Base-by-base conservation (phyloP, 2,329 filamentous ascomycete species). In the Hypoxylon sp. region DNA sequence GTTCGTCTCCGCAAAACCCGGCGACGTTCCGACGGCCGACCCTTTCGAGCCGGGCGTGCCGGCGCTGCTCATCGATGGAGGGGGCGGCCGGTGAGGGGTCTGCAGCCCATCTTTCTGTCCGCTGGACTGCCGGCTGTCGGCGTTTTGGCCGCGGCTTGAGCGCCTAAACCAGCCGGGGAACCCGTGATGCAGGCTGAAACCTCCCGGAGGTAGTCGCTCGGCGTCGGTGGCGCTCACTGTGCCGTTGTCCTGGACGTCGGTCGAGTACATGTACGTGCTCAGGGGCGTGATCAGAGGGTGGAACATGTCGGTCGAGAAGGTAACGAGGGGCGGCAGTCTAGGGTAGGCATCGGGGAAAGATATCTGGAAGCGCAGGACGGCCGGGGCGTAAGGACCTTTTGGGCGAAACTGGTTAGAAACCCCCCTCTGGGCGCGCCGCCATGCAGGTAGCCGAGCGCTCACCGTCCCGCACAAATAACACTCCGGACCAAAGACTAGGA, bases 211-310 rank as follows among this genome's bases (percentile, higher is more conserved):
- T 48, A 97, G 78, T 11, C 90, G 82, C 71, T 96, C 91, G 27
- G 91, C 88, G 67, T 97, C 92, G 1, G 87, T 89, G 7, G 92
- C 91, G 72, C 90, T 94, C 60, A 93, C 88, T 0, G 91, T 91
- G 43, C 90, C 91, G 53, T 84, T 83, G 60, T 87, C 88, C 60
- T 90, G 85, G 29, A 89, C 86, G 55, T 89, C 88, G 60, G 91
- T 92, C 37, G 91, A 90, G 78, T 96, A 96, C 71, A 91, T 95
- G 76, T 97, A 96, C 3, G 92, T 97, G n/a, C 92, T 97, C 60
- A 96, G 82, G 31, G 95, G 93, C 6, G 93, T 92, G 65, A 98
- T 88, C 37, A 99, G 82, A 15, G 94, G 94, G 73, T 99, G 94
- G 74, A 98, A 99, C 66, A 98, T 89, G 72, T 98, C 94, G 66